Evolutionary conservation across 148 eudicot genomes (phyloP).

Genomic region (Salicornia ramosissima): DNA sequence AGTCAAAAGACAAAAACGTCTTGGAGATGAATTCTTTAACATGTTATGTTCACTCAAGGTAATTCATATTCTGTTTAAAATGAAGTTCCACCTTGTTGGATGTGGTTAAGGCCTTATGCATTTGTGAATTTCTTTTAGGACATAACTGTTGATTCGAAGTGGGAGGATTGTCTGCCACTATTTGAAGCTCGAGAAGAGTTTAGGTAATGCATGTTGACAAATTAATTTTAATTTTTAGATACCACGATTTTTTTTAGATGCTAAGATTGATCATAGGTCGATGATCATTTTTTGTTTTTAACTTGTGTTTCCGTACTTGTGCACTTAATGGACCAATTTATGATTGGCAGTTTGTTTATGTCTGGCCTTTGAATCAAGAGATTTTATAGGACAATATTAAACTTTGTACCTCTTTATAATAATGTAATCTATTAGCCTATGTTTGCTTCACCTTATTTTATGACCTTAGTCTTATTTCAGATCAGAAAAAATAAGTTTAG

Average conservation of each 20-base stretch:
- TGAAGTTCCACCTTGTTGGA: neutral
- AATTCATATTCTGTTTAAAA: slow-evolving; percentile 4
- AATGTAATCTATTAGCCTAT: too few relatives aligned
- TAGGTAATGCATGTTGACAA: slow-evolving; percentile 30
- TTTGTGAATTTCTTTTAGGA: slow-evolving; percentile 43
- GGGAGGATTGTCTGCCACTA: slow-evolving; percentile 68
- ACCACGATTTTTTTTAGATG: neutral
- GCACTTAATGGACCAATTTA: too few relatives aligned
- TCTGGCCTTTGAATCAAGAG: too few relatives aligned
- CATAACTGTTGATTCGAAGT: slow-evolving; percentile 54
- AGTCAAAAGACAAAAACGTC: slow-evolving; percentile 74
- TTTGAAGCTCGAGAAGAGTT: slow-evolving; percentile 61
- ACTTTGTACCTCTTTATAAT: too few relatives aligned
- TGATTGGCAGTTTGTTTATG: too few relatives aligned
- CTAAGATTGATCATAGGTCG: neutral
- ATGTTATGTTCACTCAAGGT: slow-evolving; percentile 72
- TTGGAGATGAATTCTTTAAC: slow-evolving; percentile 68
- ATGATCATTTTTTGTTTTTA: neutral
- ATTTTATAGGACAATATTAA: too few relatives aligned
- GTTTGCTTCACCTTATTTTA: too few relatives aligned
- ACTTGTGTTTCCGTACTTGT: too few relatives aligned
- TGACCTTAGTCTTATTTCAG: too few relatives aligned
- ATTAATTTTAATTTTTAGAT: slow-evolving; percentile 6
- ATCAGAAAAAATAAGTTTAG: too few relatives aligned
- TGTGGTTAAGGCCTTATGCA: neutral